Evolutionary conservation across 345 rosid genomes (phyloP).

Genomic region (Pistacia integerrima): DNA sequence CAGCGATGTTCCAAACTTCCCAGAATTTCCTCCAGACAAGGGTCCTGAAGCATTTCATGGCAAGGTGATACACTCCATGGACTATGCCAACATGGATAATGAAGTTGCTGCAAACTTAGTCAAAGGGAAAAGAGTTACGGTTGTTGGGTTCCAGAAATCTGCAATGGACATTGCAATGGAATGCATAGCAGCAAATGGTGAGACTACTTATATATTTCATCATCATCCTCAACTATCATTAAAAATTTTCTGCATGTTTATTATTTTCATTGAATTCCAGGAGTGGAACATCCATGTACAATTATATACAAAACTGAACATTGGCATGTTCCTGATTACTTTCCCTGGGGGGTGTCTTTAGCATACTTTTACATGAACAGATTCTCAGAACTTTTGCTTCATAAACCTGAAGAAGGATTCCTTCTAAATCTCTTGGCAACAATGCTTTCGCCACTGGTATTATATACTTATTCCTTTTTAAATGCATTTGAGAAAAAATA

Average conservation of each 20-base stretch:
- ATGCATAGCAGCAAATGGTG: slow-evolving; percentile 39
- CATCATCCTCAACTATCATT: too few relatives aligned
- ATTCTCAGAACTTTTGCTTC: slow-evolving; percentile 48
- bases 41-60: slow-evolving; percentile 52
- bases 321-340: slow-evolving; percentile 38
- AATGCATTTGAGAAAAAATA: background rate
- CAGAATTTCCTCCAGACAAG: slow-evolving; percentile 35
- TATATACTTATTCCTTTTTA: background rate
- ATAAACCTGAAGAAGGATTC: slow-evolving; percentile 47
- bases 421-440: slow-evolving; percentile 31
- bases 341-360: slow-evolving; percentile 43
- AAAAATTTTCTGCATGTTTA: too few relatives aligned
- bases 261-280: slow-evolving; percentile 21
- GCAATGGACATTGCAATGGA: slow-evolving; percentile 50
- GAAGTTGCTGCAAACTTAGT: slow-evolving; percentile 14
- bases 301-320: slow-evolving; percentile 38
- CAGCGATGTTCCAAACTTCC: slow-evolving; percentile 44
- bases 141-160: slow-evolving; percentile 41
- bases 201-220: background rate
- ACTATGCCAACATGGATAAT: slow-evolving; percentile 30
- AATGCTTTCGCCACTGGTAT: slow-evolving; percentile 41
- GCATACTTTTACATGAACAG: slow-evolving; percentile 36
- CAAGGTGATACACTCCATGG: slow-evolving; percentile 49
- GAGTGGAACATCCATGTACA: slow-evolving; percentile 37
- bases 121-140: slow-evolving; percentile 35